Percentiles rank a stretch among this genome's conserved stretches.
These are phyloP conservation scores for Arxiozyma slooffiae DNA, from an alignment of 1,139 yeast species.

Conservation along the genomic window DNA sequence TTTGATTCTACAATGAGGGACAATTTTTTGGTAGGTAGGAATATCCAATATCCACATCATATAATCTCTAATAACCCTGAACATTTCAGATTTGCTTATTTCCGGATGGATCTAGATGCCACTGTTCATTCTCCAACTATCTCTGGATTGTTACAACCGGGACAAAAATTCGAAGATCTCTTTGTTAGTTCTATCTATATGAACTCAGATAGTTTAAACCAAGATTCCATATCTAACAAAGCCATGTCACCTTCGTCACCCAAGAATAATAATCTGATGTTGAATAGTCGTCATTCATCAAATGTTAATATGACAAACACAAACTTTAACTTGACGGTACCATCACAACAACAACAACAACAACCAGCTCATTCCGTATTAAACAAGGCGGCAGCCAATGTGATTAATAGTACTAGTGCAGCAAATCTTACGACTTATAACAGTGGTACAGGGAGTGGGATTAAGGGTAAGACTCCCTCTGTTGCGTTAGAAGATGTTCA, in stretches of 20 bases:
- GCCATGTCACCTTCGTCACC: slow-evolving; percentile 3
- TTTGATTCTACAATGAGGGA: slow-evolving; percentile 15
- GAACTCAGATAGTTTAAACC: background rate
- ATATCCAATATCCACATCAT: slow-evolving; percentile 35
- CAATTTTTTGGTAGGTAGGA: slow-evolving; percentile 26
- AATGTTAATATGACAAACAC: slow-evolving; percentile 8
- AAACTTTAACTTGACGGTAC: background rate
- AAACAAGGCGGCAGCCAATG: background rate
- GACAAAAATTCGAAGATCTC: slow-evolving; percentile 41
- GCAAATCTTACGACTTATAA: slow-evolving; percentile 3
- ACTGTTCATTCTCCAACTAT: slow-evolving; percentile 87
- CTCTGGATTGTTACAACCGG: slow-evolving; percentile 64
- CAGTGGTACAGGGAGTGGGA: background rate
- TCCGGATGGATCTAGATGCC: slow-evolving; percentile 77
- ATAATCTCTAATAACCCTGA: slow-evolving; percentile 36
- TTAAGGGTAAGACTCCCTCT: background rate
- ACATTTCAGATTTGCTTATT: slow-evolving; percentile 72
- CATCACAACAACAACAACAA: too few relatives aligned
- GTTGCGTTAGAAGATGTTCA: slow-evolving; percentile 26
- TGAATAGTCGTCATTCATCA: background rate
- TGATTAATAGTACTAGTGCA: background rate
- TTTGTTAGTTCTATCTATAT: slow-evolving; percentile 36
- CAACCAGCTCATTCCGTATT: background rate
- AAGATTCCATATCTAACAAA: slow-evolving; percentile 2
- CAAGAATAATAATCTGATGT: background rate